phyloP scores from a whole-genome alignment of 768 basidiomycete species.

The Solioccasus polychromus region DNA sequence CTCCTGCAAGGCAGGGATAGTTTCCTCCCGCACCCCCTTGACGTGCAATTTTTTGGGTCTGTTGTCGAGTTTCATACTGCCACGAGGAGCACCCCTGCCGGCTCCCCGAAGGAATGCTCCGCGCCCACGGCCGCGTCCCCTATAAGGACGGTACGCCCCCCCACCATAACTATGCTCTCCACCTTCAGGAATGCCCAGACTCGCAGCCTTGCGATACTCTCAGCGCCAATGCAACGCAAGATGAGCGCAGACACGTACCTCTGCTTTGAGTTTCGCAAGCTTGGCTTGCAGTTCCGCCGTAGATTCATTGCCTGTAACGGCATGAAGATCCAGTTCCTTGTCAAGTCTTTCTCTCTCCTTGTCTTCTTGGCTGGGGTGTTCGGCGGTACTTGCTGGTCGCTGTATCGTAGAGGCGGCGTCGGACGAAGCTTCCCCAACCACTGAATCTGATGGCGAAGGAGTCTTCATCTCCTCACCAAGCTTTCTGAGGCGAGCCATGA shows the following conservation, averaged over 20 bases:
- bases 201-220: conserved; percentile 55
- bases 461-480: conserved; percentile 76
- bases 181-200: conserved; percentile 61
- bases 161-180: conserved; percentile 35
- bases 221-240: conserved; percentile 3
- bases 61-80: conserved; percentile 88
- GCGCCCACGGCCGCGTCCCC: conserved; percentile 63
- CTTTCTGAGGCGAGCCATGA: conserved; percentile 73
- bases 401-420: conserved; percentile 24
- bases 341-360: conserved; percentile 69
- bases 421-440: conserved; percentile 29
- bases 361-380: conserved; percentile 44
- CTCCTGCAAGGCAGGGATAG: conserved; percentile 61
- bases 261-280: conserved; percentile 73
- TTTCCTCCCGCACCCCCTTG: conserved; percentile 59
- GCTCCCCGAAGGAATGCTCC: conserved; percentile 59
- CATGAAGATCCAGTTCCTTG: conserved; percentile 73
- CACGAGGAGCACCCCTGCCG: conserved; percentile 63
- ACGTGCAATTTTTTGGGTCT: conserved; percentile 78
- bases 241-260: conserved; percentile 47
- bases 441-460: conserved; percentile 28
- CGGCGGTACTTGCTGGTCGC: conserved; percentile 23
- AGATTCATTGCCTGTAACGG: conserved; percentile 42
- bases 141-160: conserved; percentile 58
- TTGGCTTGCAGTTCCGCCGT: conserved; percentile 73